Evolutionary conservation across 768 basidiomycete species (phyloP).

Genomic region (Suillus occidentalis): DNA sequence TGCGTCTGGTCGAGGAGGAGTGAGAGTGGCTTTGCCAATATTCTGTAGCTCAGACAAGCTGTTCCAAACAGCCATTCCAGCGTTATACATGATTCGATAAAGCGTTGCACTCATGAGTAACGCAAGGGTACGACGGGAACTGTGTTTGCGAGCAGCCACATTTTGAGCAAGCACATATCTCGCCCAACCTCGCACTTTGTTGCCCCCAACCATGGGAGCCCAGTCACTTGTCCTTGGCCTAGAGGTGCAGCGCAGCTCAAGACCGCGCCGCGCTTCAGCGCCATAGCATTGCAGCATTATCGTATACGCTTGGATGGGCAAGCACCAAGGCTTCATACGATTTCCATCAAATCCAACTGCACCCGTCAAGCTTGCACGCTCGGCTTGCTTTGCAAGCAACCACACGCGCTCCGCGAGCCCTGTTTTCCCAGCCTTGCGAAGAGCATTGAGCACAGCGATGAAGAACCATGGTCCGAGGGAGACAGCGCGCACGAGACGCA

Average conservation of each 20-base stretch:
- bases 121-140: slow-evolving; percentile 28
- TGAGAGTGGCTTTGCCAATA: slow-evolving; percentile 27
- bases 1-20: slow-evolving; percentile 53
- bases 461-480: slow-evolving; percentile 61
- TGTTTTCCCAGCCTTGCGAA: slow-evolving; percentile 54
- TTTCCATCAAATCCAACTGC: slow-evolving; percentile 22
- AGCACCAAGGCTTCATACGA: slow-evolving; percentile 52
- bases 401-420: slow-evolving; percentile 65
- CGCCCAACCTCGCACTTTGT: slow-evolving; percentile 37
- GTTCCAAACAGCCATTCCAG: slow-evolving; percentile 28
- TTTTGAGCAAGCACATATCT: slow-evolving; percentile 27
- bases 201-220: slow-evolving; percentile 21
- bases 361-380: slow-evolving; percentile 43
- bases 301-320: slow-evolving; percentile 70
- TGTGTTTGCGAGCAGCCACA: slow-evolving; percentile 19
- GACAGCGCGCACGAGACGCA: slow-evolving; percentile 42
- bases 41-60: slow-evolving; percentile 23
- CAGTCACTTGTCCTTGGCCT: slow-evolving; percentile 13
- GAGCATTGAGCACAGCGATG: slow-evolving; percentile 56
- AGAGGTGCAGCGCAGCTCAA: slow-evolving; percentile 13
- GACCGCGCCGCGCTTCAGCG: slow-evolving; percentile 38
- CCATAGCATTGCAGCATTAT: slow-evolving; percentile 67
- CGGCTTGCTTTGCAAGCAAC: slow-evolving; percentile 58
- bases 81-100: slow-evolving; percentile 37
- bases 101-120: slow-evolving; percentile 32